Conservation (phyloP, 148 eudicot genomes). For the Chenopodium formosanum region DNA sequence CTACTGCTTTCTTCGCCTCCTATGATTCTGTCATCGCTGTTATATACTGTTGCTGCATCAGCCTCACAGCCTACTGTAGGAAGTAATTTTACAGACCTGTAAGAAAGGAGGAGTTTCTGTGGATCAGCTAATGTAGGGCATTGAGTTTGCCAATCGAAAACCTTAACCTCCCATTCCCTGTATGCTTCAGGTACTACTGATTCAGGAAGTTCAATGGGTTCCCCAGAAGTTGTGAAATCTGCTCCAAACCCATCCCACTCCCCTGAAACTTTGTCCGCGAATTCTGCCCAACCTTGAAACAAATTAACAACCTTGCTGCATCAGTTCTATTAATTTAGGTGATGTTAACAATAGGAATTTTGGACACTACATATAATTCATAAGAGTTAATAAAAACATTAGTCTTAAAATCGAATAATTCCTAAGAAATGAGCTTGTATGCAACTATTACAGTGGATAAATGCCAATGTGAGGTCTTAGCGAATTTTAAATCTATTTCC, state of each 20-base stretch:
- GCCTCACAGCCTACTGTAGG: slow-evolving; percentile 99
- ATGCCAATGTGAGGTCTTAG: background rate
- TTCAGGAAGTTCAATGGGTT: slow-evolving; percentile 85
- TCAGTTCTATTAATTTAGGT: background rate
- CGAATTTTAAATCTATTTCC: background rate
- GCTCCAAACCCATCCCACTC: slow-evolving; percentile 99
- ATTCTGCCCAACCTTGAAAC: slow-evolving; percentile 64
- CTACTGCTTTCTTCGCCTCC: slow-evolving; percentile 30
- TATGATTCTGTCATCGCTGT: slow-evolving; percentile 46
- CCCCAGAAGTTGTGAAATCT: slow-evolving; percentile 66
- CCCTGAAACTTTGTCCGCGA: slow-evolving; percentile 75
- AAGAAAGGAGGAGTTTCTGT: slow-evolving; percentile 31
- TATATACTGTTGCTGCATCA: slow-evolving; percentile 83
- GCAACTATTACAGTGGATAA: background rate
- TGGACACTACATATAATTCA: background rate
- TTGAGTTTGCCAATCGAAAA: slow-evolving; percentile 98
- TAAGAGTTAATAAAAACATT: background rate
- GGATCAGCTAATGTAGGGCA: slow-evolving; percentile 82
- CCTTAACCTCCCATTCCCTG: slow-evolving; percentile 92
- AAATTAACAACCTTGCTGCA: background rate
- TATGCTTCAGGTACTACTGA: slow-evolving; percentile 81
- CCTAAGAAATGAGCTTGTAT: too few relatives aligned
- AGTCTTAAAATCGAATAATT: too few relatives aligned
- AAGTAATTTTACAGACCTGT: slow-evolving; percentile 67
- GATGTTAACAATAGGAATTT: background rate